These are phyloP conservation scores for Lasiodiplodia sp. DNA, from an alignment of 2,329 filamentous ascomycete genomes.

Conservation along the genomic window DNA sequence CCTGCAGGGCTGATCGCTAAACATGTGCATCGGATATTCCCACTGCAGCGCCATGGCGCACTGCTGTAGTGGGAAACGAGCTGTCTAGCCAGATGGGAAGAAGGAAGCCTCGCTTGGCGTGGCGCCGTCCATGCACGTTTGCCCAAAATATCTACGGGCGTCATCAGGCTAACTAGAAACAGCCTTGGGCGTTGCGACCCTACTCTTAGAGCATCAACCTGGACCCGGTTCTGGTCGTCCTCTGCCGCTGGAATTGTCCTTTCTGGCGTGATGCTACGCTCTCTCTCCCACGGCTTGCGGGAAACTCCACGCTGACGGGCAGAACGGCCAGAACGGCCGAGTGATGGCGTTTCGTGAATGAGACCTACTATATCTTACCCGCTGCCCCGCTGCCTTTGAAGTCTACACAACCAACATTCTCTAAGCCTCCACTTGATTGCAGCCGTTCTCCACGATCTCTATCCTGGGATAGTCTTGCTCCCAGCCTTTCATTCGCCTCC, in stretches of 20 bases:
- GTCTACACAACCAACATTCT: not conserved
- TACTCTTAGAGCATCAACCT: conserved; percentile 11
- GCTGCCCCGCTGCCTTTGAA: not conserved
- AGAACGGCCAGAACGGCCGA: not conserved
- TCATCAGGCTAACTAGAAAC: not conserved
- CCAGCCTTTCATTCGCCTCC: not conserved
- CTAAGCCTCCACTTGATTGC: not conserved
- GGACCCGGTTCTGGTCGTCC: not conserved
- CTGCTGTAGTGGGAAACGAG: not conserved
- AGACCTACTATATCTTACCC: conserved; percentile 9
- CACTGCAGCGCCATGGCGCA: not conserved
- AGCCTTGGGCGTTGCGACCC: not conserved
- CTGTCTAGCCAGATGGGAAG: not conserved
- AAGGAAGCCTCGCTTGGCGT: not conserved
- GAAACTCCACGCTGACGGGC: not conserved
- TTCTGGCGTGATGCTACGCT: not conserved
- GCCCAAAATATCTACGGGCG: not conserved
- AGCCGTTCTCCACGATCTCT: conserved; percentile 13
- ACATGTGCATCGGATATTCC: conserved; percentile 13
- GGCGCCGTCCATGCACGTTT: conserved; percentile 3
- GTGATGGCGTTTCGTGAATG: not conserved
- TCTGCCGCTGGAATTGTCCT: not conserved
- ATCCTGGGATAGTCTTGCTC: not conserved
- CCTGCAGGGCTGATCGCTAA: conserved; percentile 6
- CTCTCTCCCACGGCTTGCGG: not conserved